Base-by-base conservation (phyloP, 2,329 filamentous ascomycete genomes). In the Tolypocladium paradoxum region DNA sequence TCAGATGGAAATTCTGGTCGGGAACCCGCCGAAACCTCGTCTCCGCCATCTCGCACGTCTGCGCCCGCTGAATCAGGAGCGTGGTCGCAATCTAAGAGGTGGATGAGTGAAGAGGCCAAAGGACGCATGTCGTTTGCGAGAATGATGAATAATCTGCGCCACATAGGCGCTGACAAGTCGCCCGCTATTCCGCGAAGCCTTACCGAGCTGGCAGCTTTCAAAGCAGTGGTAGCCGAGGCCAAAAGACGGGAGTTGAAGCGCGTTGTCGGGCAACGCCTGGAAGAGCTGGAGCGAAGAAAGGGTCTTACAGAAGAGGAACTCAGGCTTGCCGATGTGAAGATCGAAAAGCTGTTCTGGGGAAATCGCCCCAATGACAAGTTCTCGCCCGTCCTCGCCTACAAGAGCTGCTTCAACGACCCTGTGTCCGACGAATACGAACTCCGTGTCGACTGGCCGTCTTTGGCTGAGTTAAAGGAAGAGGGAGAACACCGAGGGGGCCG, bases 21-120 rank as follows among this genome's bases (percentile, higher is more conserved):
- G 18, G n/a, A 47, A 31, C 18, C 5, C 5, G 16, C 50, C 22
- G 31, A 50, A 24, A 24, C n/a, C 20, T 34, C 55, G 29, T 35
- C 46, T 6, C 27, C 47, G 48, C 14, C 31, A 18, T 34, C 31
- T 31, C 31, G 35, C 43, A 18, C 27, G 27, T 49, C 45, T 49
- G 53, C 16, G 11, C 27, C 35, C 16, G 29, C 46, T 34, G 60
- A 66, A 8, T 43, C 60, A 29, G 68, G 62, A 33, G 61, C 62
- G 22, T 72, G 70, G 69, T 64, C 69, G 16, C 67, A 71, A 36
- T 72, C 70, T 48, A 70, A 65, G 57, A 64, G 64, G 51, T 73
- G 71, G 71, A 60, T 65, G n/a, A 72, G 68, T 56, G 54, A 61
- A 11, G 62, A 64, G 38, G 65, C 64, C 22, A 64, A 62, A 43